Percentiles rank a stretch among this genome's conserved stretches.
phyloP scores from a whole-genome alignment of 805 yeast genomes.

The Candida stauntonica region DNA sequence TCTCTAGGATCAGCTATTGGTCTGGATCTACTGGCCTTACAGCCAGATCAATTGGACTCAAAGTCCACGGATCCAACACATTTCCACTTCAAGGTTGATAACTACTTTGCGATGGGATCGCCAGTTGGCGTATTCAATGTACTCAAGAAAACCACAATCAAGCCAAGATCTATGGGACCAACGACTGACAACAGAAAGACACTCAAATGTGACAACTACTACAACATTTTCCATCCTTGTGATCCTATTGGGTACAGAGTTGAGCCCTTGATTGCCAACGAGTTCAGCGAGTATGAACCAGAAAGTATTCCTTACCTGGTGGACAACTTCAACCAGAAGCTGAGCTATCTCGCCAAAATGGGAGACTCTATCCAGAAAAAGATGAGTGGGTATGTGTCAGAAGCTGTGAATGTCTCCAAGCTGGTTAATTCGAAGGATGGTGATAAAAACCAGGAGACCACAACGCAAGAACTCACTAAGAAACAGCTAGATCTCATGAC shows the following conservation, averaged over 20 bases:
- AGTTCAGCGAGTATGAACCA: constrained; percentile 48
- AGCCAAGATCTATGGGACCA: constrained; percentile 31
- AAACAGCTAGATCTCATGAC: constrained; percentile 36
- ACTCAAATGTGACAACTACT: constrained; percentile 63
- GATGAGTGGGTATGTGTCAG: constrained; percentile 14
- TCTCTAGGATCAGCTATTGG: constrained; percentile 86
- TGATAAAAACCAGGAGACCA: constrained; percentile 10
- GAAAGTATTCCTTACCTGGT: constrained; percentile 51
- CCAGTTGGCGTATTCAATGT: constrained; percentile 86
- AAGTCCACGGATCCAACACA: constrained; percentile 31
- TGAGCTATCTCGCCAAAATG: constrained; percentile 39
- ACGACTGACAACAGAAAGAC: constrained; percentile 14
- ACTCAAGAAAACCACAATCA: constrained; percentile 59
- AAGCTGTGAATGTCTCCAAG: constrained; percentile 11
- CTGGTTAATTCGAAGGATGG: constrained; percentile 2
- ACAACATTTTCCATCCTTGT: constrained; percentile 83
- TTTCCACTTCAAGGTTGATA: constrained; percentile 67
- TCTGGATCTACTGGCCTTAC: constrained; percentile 64
- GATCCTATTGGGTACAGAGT: constrained; percentile 89
- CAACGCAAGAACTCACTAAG: constrained; percentile 23
- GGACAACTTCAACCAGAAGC: constrained; percentile 34
- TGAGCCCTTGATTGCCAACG: constrained; percentile 70
- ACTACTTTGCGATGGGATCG: constrained; percentile 79
- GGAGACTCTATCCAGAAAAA: constrained; percentile 14
- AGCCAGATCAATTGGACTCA: constrained; percentile 26